Evolutionary conservation across 495 filamentous ascomycete species (phyloP), one percentile per base, ranked within the genome.

Genomic region (Penicillium herquei): DNA sequence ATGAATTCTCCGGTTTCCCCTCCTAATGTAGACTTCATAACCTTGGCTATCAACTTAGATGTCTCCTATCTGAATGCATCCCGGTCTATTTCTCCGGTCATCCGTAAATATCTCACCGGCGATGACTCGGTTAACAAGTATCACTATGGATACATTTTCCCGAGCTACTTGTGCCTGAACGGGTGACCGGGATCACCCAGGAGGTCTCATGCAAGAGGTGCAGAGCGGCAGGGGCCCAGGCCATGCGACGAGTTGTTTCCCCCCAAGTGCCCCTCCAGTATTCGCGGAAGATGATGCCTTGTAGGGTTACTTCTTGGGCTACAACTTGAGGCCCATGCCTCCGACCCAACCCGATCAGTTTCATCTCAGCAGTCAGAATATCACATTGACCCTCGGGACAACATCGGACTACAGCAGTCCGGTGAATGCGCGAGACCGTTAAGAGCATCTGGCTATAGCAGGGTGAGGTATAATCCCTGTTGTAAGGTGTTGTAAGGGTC

Each of bases 401-500:
- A 44, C 18, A 1, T 3, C 50, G 40, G 42, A 47, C 41, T 30
- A 52, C 46, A 55, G 35, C 40, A 17, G 31, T 34, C 52, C 42
- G n/a, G 30, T 10, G 6, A 3, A 33, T 52, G 52, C 42, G 48
- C 12, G 39, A 44, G 35, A 43, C 52, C 48, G 30, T 39, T 52
- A 17, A 12, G 16, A 26, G 21, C 1, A 26, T 26, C 1, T 26
- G 42, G 57, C 16, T 59, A 59, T 52, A 55, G 14, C 52, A 41
- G 34, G 21, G 16, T 51, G 57, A 59, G 48, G 48, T 59, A 59
- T 55, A 59, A 26, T 52, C 2, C 39, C 37, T 33, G 13, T 34
- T 39, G 35, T n/a, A 12, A 7, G 16, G 6, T 39, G n/a, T n/a
- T n/a, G n/a, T n/a, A n/a, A n/a, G 21, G 21, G 21, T 54, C 41